Percentiles rank a stretch among this genome's conserved stretches.
phyloP scores from a whole-genome alignment of 768 basidiomycete species.

The Lentinula detonsa region DNA sequence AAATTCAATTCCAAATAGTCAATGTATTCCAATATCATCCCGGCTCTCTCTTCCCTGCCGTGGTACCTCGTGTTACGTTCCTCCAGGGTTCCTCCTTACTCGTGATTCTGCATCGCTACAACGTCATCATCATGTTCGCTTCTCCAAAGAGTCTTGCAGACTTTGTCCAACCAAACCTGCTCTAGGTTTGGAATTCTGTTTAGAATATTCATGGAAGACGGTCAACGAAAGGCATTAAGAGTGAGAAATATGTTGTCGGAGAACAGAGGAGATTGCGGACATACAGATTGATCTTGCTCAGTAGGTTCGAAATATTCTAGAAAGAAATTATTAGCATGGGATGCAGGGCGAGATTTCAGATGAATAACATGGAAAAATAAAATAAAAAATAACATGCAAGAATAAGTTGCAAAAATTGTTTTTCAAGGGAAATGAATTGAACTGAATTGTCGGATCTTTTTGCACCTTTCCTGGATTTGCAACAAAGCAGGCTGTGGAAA shows the following conservation, averaged over 20 bases:
- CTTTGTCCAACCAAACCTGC: slow-evolving; percentile 9
- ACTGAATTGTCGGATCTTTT: not conserved
- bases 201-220: not conserved
- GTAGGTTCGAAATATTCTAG: not conserved
- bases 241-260: not conserved
- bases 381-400: not conserved
- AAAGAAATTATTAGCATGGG: not conserved
- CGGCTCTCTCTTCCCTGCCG: not conserved
- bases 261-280: not conserved
- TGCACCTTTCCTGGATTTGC: not conserved
- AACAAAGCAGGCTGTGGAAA: not conserved
- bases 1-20: no score
- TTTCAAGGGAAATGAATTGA: not conserved
- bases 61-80: not conserved
- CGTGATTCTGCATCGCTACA: not conserved
- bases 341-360: not conserved
- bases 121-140: not conserved
- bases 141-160: slow-evolving; percentile 10
- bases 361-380: not conserved
- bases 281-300: not conserved
- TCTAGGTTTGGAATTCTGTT: not conserved
- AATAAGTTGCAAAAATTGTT: not conserved
- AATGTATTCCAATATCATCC: no score
- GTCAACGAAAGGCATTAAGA: no score
- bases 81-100: not conserved